A percentile compares a stretch with the other conserved stretches of the same genome.
These are phyloP conservation scores for Cryptococcus sp. DNA, from an alignment of 1,284 basidiomycete genomes.

Conservation along the genomic window DNA sequence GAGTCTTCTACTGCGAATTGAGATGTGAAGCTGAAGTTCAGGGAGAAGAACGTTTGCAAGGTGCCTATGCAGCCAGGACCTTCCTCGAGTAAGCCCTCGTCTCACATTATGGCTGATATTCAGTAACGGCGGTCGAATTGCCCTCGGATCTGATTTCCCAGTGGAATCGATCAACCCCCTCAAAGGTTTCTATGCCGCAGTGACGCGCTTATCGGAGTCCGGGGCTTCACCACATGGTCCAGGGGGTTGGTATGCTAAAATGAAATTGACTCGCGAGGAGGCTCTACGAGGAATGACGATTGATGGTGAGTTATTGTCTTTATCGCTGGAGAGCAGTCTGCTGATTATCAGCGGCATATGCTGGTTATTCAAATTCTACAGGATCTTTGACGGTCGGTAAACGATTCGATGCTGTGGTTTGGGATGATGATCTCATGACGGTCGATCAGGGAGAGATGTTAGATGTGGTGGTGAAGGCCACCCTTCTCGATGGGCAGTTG, in stretches of 20 bases:
- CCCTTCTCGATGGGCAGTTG: constrained; percentile 71
- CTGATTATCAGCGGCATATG: constrained; percentile 60
- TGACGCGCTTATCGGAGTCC: constrained; percentile 63
- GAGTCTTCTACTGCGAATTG: not conserved
- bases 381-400: constrained; percentile 68
- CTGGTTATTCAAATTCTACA: constrained; percentile 64
- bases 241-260: constrained; percentile 69
- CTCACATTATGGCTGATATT: constrained; percentile 37
- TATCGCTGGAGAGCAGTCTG: not conserved
- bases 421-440: constrained; percentile 73
- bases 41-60: constrained; percentile 70
- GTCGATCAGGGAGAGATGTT: constrained; percentile 62
- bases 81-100: constrained; percentile 58
- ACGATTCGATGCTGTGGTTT: constrained; percentile 77
- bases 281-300: constrained; percentile 68
- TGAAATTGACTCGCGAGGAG: constrained; percentile 69
- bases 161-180: constrained; percentile 59
- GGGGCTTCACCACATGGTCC: constrained; percentile 76
- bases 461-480: constrained; percentile 65
- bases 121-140: constrained; percentile 56
- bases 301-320: constrained; percentile 51
- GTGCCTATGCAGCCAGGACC: constrained; percentile 82
- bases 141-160: constrained; percentile 87
- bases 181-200: constrained; percentile 77
- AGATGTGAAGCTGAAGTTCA: constrained; percentile 61